Conservation (phyloP, 2,329 filamentous ascomycete genomes). For the Diaporthe sp. region DNA sequence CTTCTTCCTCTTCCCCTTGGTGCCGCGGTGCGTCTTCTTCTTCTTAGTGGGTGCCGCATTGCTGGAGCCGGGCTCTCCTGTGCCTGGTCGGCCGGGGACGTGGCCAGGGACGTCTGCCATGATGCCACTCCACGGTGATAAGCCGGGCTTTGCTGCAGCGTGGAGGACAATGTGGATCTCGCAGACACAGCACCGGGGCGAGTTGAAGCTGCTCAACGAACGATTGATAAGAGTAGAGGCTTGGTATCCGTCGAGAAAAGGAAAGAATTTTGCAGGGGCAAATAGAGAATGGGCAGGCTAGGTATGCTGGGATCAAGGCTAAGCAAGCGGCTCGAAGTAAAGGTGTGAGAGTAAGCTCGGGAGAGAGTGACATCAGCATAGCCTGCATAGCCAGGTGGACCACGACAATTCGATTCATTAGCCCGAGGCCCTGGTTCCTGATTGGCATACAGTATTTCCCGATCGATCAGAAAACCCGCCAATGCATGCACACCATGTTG, state of each 20-base stretch:
- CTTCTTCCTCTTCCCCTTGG: conserved; percentile 75
- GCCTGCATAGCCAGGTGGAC: not conserved
- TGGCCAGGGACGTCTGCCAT: conserved; percentile 1
- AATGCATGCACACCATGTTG: not conserved
- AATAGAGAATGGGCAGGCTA: not conserved
- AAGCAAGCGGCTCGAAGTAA: conserved; percentile 7
- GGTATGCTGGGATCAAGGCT: conserved; percentile 9
- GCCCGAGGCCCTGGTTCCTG: conserved; percentile 7
- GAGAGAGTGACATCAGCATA: conserved; percentile 26
- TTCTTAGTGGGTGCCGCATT: conserved; percentile 56
- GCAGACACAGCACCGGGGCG: not conserved
- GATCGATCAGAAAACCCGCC: not conserved
- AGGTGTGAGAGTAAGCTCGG: not conserved
- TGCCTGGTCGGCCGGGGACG: conserved; percentile 9
- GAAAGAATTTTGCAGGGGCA: conserved; percentile 19
- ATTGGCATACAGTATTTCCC: conserved; percentile 4
- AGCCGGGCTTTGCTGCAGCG: conserved; percentile 10
- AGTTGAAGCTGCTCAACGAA: not conserved
- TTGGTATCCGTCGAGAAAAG: not conserved
- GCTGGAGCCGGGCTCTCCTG: conserved; percentile 37
- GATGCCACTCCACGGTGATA: conserved; percentile 7
- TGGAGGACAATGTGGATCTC: conserved; percentile 7
- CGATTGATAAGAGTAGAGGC: not conserved
- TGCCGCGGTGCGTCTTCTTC: conserved; percentile 81
- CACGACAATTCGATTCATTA: not conserved